Conservation (phyloP, 2,329 filamentous ascomycete species). For the Metarhizium rileyi region DNA sequence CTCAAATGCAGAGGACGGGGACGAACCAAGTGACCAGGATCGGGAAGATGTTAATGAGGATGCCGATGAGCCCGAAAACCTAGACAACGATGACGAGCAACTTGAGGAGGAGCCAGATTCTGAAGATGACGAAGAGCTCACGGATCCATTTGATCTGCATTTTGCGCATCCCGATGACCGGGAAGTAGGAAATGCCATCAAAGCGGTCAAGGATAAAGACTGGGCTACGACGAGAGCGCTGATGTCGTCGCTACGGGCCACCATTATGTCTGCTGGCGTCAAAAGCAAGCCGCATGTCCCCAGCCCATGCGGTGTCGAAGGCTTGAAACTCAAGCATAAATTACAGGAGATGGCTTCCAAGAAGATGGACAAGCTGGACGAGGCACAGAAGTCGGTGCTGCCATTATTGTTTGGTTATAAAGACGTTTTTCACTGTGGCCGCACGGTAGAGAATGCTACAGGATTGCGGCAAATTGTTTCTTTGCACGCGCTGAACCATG, state of each 20-base stretch:
- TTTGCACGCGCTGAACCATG: slow-evolving; percentile 81
- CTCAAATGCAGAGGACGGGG: slow-evolving; percentile 5
- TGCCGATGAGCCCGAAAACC: slow-evolving; percentile 15
- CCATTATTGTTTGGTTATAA: slow-evolving; percentile 72
- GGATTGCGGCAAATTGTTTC: slow-evolving; percentile 63
- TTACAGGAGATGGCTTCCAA: slow-evolving; percentile 46
- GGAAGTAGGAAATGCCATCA: slow-evolving; percentile 43
- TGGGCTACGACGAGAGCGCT: slow-evolving; percentile 41
- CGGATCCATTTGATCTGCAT: slow-evolving; percentile 73
- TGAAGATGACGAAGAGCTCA: slow-evolving; percentile 41
- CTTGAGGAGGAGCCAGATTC: slow-evolving; percentile 26
- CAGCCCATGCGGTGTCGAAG: slow-evolving; percentile 45
- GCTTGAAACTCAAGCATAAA: slow-evolving; percentile 50
- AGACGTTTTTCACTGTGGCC: slow-evolving; percentile 67
- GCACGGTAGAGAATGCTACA: slow-evolving; percentile 58
- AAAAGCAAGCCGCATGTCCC: slow-evolving; percentile 23
- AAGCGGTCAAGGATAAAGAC: slow-evolving; percentile 36
- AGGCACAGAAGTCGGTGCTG: slow-evolving; percentile 55
- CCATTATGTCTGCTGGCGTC: slow-evolving; percentile 36
- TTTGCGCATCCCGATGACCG: slow-evolving; percentile 61
- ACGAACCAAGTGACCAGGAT: slow-evolving; percentile 31
- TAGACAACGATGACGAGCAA: slow-evolving; percentile 7
- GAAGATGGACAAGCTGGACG: slow-evolving; percentile 47
- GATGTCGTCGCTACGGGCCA: slow-evolving; percentile 36
- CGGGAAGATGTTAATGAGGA: slow-evolving; percentile 15